Conservation (phyloP, 805 yeast genomes). For the Pichia nakasei region DNA sequence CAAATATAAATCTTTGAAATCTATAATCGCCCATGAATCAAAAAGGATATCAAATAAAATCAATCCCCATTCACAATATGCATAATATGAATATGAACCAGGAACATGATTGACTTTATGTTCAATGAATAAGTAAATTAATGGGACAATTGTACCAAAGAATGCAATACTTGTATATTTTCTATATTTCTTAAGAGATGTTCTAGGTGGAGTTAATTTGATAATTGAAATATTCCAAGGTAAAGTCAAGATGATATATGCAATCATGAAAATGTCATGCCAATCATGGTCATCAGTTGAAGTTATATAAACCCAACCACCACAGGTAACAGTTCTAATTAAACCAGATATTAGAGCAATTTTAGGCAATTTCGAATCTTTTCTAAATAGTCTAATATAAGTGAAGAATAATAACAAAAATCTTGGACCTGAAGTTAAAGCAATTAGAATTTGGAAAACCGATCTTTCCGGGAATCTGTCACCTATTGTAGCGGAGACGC, state of each 20-base stretch:
- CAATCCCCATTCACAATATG: conserved; percentile 90
- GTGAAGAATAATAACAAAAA: conserved; percentile 53
- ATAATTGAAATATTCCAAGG: conserved; percentile 81
- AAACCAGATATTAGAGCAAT: conserved; percentile 55
- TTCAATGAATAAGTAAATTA: conserved; percentile 82
- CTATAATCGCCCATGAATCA: conserved; percentile 70
- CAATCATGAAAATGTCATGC: conserved; percentile 93
- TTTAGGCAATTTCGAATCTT: conserved; percentile 30
- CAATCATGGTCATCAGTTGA: conserved; percentile 95
- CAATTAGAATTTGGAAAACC: conserved; percentile 83
- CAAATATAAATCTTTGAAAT: conserved; percentile 57
- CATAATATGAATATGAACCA: conserved; percentile 95
- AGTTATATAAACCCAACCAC: conserved; percentile 98
- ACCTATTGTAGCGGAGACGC: conserved; percentile 95
- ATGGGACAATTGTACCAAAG: conserved; percentile 67
- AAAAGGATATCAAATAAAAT: conserved; percentile 76
- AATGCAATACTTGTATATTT: conserved; percentile 48
- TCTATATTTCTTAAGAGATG: conserved; percentile 43
- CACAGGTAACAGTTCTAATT: conserved; percentile 88
- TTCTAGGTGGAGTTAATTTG: conserved; percentile 35
- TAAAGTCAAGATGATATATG: conserved; percentile 76
- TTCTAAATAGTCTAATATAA: conserved; percentile 37
- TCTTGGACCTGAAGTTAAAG: conserved; percentile 89
- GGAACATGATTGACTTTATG: conserved; percentile 81
- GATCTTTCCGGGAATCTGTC: conserved; percentile 95